phyloP scores from a whole-genome alignment of 78 protist species.

The Dictyostelium purpureum region DNA sequence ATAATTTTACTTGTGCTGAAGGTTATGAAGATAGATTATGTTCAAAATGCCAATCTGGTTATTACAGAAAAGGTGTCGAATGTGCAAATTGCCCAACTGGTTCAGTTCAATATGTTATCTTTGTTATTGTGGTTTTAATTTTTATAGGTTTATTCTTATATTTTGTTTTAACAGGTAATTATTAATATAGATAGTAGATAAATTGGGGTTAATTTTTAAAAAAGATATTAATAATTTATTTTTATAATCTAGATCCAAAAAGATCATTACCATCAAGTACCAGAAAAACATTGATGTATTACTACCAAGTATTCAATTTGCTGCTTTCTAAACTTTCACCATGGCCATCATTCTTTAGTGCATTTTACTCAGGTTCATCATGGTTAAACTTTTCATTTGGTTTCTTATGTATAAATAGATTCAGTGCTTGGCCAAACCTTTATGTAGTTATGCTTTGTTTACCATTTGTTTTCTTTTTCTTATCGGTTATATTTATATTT shows the following conservation, averaged over 20 bases:
- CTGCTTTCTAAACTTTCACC: conserved; percentile 21
- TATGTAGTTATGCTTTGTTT: conserved; percentile 39
- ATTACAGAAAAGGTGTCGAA: conserved; percentile 20
- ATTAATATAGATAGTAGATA: no score
- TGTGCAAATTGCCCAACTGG: conserved; percentile 46
- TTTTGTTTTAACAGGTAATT: conserved; percentile 47
- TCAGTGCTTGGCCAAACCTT: conserved; percentile 53
- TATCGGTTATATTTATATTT: neutral
- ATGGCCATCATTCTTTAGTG: conserved; percentile 22
- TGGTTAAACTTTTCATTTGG: conserved; percentile 73
- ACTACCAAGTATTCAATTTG: conserved; percentile 62
- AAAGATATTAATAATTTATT: no score
- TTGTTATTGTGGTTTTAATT: conserved; percentile 16
- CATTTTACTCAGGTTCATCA: conserved; percentile 33
- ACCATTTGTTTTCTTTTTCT: neutral
- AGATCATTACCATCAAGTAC: conserved; percentile 71
- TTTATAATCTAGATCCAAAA: no score
- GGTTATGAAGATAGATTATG: conserved; percentile 62
- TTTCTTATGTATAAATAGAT: conserved; percentile 47
- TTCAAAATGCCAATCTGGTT: conserved; percentile 29
- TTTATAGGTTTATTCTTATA: conserved; percentile 11
- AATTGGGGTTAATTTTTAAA: no score
- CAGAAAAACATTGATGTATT: conserved; percentile 41
- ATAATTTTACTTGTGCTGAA: neutral
- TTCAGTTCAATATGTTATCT: conserved; percentile 10